Evolutionary conservation across 208 protist genomes (phyloP).

Genomic region (Wallacemonas collosoma): DNA sequence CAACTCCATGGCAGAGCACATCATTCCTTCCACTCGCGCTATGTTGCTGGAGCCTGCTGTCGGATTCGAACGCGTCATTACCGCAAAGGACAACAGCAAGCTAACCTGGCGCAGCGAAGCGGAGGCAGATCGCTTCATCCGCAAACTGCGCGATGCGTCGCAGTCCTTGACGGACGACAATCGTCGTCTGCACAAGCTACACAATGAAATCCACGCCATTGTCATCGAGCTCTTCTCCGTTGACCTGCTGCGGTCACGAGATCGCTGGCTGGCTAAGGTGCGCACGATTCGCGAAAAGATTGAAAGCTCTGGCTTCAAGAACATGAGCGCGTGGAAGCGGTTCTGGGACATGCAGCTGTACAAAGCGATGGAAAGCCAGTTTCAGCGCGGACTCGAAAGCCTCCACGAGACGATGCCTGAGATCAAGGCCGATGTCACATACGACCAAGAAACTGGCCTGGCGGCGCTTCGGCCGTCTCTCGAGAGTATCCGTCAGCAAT

Average conservation of each 20-base stretch:
- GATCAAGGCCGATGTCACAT: conserved; percentile 93
- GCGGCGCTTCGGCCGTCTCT: conserved; percentile 87
- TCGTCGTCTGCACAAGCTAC: conserved; percentile 91
- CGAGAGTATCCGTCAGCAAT: conserved; percentile 91
- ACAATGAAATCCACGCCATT: conserved; percentile 82
- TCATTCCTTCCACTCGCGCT: conserved; percentile 90
- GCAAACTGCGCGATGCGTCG: conserved; percentile 78
- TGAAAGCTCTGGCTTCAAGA: conserved; percentile 80
- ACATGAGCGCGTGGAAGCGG: conserved; percentile 92
- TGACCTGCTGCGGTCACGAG: conserved; percentile 92
- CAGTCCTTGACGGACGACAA: conserved; percentile 92
- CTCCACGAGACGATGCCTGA: conserved; percentile 93
- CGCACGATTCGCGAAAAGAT: conserved; percentile 89
- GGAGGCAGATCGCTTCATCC: conserved; percentile 85
- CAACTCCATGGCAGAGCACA: conserved; percentile 90
- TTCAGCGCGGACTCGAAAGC: conserved; percentile 91
- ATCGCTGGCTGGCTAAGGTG: conserved; percentile 93
- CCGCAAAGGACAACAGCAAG: conserved; percentile 72
- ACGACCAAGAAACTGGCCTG: conserved; percentile 77
- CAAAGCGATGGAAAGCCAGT: conserved; percentile 97
- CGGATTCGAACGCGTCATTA: conserved; percentile 92
- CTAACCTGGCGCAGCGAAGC: conserved; percentile 85
- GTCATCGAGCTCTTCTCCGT: conserved; percentile 90
- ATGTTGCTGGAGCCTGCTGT: conserved; percentile 91
- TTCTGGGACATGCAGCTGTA: conserved; percentile 99